Base-by-base conservation (phyloP, 208 protist species). In the Herpetomonas tarakana region DNA sequence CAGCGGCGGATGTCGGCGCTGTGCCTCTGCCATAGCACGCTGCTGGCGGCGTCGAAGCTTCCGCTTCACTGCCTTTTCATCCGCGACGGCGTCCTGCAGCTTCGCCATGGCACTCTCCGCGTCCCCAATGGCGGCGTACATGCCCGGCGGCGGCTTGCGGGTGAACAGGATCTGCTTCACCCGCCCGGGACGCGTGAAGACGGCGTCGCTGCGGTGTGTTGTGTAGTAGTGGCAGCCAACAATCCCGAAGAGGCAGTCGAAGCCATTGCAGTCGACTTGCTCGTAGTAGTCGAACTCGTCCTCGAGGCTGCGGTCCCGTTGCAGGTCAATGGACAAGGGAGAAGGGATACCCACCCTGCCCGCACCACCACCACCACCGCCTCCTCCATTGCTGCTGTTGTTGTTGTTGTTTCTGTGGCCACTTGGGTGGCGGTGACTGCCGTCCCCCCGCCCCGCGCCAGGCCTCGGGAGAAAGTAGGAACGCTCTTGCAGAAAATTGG, bases 11-110 rank as follows among this genome's bases (percentile, higher is more conserved):
- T 0, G 46, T 14, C 4, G 60, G 28, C 14, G 54, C 18, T 38
- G 2, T 53, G 57, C 18, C 62, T 22, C 6, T 58, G 60, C 44
- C 50, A 27, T 51, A n/a, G 25, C 50, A 30, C 39, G 41, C 35
- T 11, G 1, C 4, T 45, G n/a, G 54, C 11, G 26, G 11, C 14
- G 51, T 52, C 57, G 18, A 31, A 53, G 3, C 55, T 62, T 59
- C n/a, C 75, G 68, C 47, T 44, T 68, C 57, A 83, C 53, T 11
- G 76, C 76, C 64, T 85, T 90, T 49, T 91, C 70, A 29, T 85
- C 71, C 3, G 88, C 88, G 27, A 92, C 72, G 4, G 74, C 78
- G 25, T 92, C 84, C 64, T 92, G 84, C 54, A 94, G 57, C 11
- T 69, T 56, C 12, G 79, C 59, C 61, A 90, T 86, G n/a, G 77